Evolutionary conservation across 352 stramenopile genomes (phyloP).

Genomic region (Hyaloperonospora brassicae): DNA sequence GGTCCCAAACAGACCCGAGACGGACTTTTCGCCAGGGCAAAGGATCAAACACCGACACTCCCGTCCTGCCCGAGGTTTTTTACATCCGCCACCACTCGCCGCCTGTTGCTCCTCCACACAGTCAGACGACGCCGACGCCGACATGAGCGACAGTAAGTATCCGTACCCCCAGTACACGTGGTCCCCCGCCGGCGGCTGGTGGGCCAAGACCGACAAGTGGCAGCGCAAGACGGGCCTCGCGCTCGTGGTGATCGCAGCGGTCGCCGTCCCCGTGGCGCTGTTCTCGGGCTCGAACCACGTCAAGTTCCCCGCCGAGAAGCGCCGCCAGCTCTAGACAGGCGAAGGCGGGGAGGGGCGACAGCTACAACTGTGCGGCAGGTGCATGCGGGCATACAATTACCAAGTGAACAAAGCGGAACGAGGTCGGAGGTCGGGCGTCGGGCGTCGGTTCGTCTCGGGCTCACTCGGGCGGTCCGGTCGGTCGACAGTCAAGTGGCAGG

Average conservation of each 20-base stretch:
- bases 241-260: constrained; percentile 40
- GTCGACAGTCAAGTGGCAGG: too few species aligned
- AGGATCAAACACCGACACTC: too few species aligned
- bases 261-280: constrained; percentile 43
- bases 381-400: constrained; percentile 1
- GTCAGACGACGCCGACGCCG: not conserved
- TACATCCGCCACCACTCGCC: too few species aligned
- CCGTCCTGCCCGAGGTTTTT: too few species aligned
- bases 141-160: constrained; percentile 77
- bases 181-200: constrained; percentile 81
- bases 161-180: constrained; percentile 84
- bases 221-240: constrained; percentile 65
- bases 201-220: constrained; percentile 80
- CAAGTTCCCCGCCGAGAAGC: constrained; percentile 68
- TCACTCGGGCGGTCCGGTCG: too few species aligned
- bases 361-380: too few species aligned
- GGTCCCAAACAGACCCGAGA: too few species aligned
- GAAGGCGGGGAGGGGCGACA: not conserved
- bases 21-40: too few species aligned
- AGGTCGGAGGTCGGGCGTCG: too few species aligned
- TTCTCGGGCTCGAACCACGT: constrained; percentile 57
- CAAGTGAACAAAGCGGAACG: too few species aligned
- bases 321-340: constrained; percentile 36
- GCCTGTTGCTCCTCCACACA: too few species aligned
- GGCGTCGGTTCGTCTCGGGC: too few species aligned